A percentile compares a stretch with the other conserved stretches of the same genome.
Evolutionary conservation across 805 yeast species (phyloP).

Genomic region (Tetrapisispora arboricola): DNA sequence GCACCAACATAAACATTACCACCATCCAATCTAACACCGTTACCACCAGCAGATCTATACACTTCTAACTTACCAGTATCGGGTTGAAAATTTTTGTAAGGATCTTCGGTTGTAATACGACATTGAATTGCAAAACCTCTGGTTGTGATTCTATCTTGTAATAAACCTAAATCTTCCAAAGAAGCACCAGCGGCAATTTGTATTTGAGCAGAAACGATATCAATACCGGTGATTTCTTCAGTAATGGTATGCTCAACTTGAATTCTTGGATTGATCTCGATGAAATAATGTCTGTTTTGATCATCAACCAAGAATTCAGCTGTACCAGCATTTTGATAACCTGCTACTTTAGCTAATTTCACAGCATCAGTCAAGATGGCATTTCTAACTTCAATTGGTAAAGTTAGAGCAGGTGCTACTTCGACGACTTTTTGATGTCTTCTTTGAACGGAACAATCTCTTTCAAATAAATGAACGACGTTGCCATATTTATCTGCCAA

Average conservation of each 20-base stretch:
- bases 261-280: slow-evolving; percentile 95
- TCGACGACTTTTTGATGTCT: slow-evolving; percentile 98
- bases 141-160: slow-evolving; percentile 90
- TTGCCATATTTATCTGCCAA: slow-evolving; percentile 91
- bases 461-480: slow-evolving; percentile 89
- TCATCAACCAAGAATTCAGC: slow-evolving; percentile 93
- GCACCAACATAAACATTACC: slow-evolving; percentile 98
- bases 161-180: slow-evolving; percentile 77
- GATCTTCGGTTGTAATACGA: slow-evolving; percentile 98
- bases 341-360: slow-evolving; percentile 75
- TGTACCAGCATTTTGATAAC: slow-evolving; percentile 95
- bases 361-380: slow-evolving; percentile 94
- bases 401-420: slow-evolving; percentile 92
- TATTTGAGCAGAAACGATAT: slow-evolving; percentile 94
- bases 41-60: slow-evolving; percentile 97
- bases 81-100: slow-evolving; percentile 92
- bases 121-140: slow-evolving; percentile 98
- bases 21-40: slow-evolving; percentile 97
- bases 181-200: slow-evolving; percentile 99
- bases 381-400: slow-evolving; percentile 75
- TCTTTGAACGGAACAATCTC: slow-evolving; percentile 99
- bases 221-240: slow-evolving; percentile 97
- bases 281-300: slow-evolving; percentile 91
- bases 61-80: slow-evolving; percentile 98
- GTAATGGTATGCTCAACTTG: slow-evolving; percentile 99